Evolutionary conservation across 1,284 basidiomycete genomes (phyloP), one percentile per base, ranked within the genome.

Genomic region (Butyriboletus appendiculatus): DNA sequence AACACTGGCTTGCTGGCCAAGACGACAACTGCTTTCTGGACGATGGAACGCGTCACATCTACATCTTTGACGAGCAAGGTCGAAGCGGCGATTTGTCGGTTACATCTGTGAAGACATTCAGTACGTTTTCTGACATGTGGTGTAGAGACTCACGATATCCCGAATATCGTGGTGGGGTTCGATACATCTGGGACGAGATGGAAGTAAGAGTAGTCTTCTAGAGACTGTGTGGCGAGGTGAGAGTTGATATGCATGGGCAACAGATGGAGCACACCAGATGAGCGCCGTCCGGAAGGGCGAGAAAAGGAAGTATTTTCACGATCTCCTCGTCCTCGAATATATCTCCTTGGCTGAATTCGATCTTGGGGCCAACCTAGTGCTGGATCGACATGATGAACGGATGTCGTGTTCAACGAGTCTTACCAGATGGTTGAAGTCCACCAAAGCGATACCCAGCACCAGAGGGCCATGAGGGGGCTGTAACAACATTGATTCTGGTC

Each of bases 181-280:
- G 86, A 78, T 42, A 86, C 81, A 47, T 83, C 74, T 22, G 88
- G 84, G 9, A 90, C 85, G 24, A 95, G 73, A 67, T 96, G 94
- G 69, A 99, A 99, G 73, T 98, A 98, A 4, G 90, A 95, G 69
- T 98, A 99, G 69, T 99, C 96, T 75, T 99, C 96, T 30, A 88
- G 78, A 59, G 90, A 93, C 91, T 94, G 68, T 8, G 10, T 41
- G 48, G 34, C 26, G 42, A 34, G 52, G 44, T 59, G 38, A 62
- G 55, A 47, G 40, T 50, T 15, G n/a, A 57, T 42, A 48, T n/a
- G 51, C 22, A 37, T 33, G 41, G 11, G 53, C 41, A 44, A 50
- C 22, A 50, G 52, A 45, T 20, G 30, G 41, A 68, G 77, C 67
- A 59, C 64, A 95, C 93, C 60, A 98, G 73, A 73, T 99, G 96